Evolutionary conservation across 1,284 basidiomycete genomes (phyloP).

Genomic region (Microbotryum lychnidis-dioicae): DNA sequence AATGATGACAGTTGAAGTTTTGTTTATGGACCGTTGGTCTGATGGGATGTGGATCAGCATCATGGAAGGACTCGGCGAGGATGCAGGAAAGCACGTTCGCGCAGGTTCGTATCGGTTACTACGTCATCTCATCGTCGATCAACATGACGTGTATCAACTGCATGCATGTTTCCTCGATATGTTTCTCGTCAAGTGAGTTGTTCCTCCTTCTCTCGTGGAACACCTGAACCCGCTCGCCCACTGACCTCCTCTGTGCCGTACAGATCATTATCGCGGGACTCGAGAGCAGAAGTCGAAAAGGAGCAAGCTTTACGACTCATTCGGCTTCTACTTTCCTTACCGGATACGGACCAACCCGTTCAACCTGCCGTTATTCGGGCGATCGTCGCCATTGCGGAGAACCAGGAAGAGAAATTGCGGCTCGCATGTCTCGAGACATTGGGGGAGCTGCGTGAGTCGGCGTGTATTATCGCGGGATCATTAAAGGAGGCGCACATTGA

Average conservation of each 20-base stretch:
- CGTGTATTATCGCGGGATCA: background rate
- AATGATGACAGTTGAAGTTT: background rate
- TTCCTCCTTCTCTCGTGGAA: background rate
- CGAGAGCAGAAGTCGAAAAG: slow-evolving; percentile 73
- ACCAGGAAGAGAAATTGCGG: slow-evolving; percentile 80
- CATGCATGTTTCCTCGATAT: slow-evolving; percentile 58
- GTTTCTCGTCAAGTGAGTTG: slow-evolving; percentile 70
- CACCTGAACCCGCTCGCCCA: background rate
- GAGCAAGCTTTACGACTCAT: slow-evolving; percentile 91
- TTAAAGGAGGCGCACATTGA: too few relatives aligned
- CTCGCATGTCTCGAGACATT: slow-evolving; percentile 80
- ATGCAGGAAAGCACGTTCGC: slow-evolving; percentile 62
- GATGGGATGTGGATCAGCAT: slow-evolving; percentile 46
- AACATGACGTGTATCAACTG: slow-evolving; percentile 54
- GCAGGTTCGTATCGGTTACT: slow-evolving; percentile 79
- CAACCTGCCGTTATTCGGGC: slow-evolving; percentile 69
- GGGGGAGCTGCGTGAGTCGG: slow-evolving; percentile 69
- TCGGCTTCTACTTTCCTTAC: slow-evolving; percentile 43
- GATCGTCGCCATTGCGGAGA: slow-evolving; percentile 85
- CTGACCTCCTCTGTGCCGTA: background rate
- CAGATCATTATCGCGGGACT: slow-evolving; percentile 77
- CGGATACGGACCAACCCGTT: slow-evolving; percentile 40
- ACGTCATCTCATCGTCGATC: slow-evolving; percentile 67
- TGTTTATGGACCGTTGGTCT: background rate
- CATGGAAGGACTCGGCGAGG: slow-evolving; percentile 67